Base-by-base conservation (phyloP, 768 basidiomycete genomes). In the Lactarius evosmus region DNA sequence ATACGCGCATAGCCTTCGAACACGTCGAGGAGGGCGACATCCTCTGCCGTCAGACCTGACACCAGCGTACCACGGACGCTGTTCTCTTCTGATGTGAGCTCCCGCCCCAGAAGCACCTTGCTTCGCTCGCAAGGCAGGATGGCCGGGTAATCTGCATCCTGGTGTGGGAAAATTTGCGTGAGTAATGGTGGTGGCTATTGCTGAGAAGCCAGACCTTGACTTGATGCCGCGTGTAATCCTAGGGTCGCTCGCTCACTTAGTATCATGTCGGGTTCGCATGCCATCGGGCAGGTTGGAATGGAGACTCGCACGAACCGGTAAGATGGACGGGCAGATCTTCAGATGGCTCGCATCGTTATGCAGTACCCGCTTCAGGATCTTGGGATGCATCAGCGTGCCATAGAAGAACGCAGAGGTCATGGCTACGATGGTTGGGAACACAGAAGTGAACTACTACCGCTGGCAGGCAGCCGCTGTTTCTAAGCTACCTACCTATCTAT, bases 341-440 rank as follows among this genome's bases (percentile, higher is more conserved):
- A 96, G 78, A 65, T 86, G 78, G 7, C 75, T 69, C 7, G 88
- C 90, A 51, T 85, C 77, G 69, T 90, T 86, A 4, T 79, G 79
- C 50, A 97, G 85, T 7, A 97, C 93, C n/a, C 86, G 78, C 62
- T 79, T 82, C 40, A 97, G 78, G 70, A 98, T 88, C 55, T 82
- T 83, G 7, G 94, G 93, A 70, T 95, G 92, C 80, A 95, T 86
- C 25, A 98, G 78, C 0, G 92, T 96, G 14, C 95, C 95, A 74
- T 95, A 94, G 78, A 93, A 90, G 75, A 95, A 95, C 19, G 87
- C 87, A 27, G 77, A 75, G 65, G 72, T 51, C 76, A 78, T 78
- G 17, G 25, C 34, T 14, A 53, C 33, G 29, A 32, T 11, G 5
- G 12, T 46, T 2, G 22, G 11, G 22, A 22, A 36, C 7, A 17